Evolutionary conservation across 352 stramenopile species (phyloP), one percentile per base, ranked within the genome.

Genomic region (Phytophthora sp.): DNA sequence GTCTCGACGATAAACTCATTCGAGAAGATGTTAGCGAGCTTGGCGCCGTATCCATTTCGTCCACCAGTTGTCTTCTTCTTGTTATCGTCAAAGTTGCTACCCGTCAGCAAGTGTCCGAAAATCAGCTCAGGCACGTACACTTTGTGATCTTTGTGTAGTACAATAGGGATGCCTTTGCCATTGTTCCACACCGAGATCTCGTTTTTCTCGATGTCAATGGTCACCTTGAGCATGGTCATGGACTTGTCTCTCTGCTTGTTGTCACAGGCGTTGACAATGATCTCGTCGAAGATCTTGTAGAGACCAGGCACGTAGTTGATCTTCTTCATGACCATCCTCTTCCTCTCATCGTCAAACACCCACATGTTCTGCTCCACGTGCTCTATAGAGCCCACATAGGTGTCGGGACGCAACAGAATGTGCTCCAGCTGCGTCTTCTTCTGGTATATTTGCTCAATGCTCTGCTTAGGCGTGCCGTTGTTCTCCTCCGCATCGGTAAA

Each of bases 1-100:
- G 98, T 99, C 70, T 99, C 98, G 4, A 99, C 96, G 29, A 96
- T 81, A 71, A 99, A 99, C 69, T 99, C 77, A 11, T 83, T 99
- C 15, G 95, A 99, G 76, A 99, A 99, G 70, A 99, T 99, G 73
- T 99, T 99, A 3, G 98, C 97, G 4, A 99, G 84, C 76, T 99
- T 99, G 1, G 98, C 98, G 35, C 98, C 98, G 64, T 99, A 99
- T 16, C 98, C 98, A 71, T 99, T 98, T 26, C 97, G 76, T 52
- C 98, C 98, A 63, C 97, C 98, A 29, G 84, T 93, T 0, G 88
- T 96, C 71, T 97, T 98, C 71, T 99, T 97, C 77, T 98, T 93
- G 36, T 96, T 94, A 62, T 99, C 97, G 57, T 99, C 94, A 71
- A 99, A 99, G 77, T 99, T 99, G 16, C 90, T 98, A 36, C 96